Percentiles rank a stretch among this genome's conserved stretches.
These are phyloP conservation scores for Plasmodium gallinaceum DNA, from an alignment of 169 alveolate species.

Conservation along the genomic window DNA sequence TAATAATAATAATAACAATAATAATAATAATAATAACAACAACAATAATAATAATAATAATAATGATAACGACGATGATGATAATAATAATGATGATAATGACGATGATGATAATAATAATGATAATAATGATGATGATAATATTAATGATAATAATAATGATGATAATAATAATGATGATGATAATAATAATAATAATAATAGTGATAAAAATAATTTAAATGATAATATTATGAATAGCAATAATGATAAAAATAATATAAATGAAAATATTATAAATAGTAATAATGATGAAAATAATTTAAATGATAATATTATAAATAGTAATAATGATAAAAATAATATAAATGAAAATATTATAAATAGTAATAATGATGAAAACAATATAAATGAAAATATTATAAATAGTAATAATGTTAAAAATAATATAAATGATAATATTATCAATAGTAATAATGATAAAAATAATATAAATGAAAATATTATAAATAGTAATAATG, in stretches of 20 bases:
- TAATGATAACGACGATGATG: neutral
- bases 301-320: neutral
- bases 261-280: neutral
- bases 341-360: neutral
- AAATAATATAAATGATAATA: no score
- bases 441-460: no score
- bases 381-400: no score
- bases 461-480: no score
- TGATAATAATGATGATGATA: neutral
- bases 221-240: neutral
- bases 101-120: neutral
- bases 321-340: neutral
- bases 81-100: neutral
- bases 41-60: neutral
- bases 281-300: neutral
- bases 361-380: no score
- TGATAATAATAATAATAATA: neutral
- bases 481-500: no score
- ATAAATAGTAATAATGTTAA: no score
- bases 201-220: neutral
- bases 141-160: neutral
- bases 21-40: neutral
- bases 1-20: neutral
- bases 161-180: slow-evolving; percentile 1
- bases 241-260: neutral